These are phyloP conservation scores for Ilex asprella DNA, from an alignment of 257 asterid species.

Conservation along the genomic window DNA sequence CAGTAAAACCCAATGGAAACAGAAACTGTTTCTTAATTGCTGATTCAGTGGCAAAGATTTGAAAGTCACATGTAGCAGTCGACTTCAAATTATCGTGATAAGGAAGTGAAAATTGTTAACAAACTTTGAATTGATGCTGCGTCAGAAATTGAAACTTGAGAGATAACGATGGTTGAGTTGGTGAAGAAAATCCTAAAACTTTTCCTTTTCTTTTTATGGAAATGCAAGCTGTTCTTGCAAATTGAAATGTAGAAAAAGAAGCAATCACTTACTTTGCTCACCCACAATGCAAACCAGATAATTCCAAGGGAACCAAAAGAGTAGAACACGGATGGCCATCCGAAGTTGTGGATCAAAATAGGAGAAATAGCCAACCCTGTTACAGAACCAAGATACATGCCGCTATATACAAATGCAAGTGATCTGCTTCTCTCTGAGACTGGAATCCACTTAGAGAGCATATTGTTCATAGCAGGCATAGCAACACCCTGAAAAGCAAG, in stretches of 20 bases:
- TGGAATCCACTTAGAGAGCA: constrained; percentile 93
- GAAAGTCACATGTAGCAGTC: no score
- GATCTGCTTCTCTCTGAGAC: constrained; percentile 99
- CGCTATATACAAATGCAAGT: constrained; percentile 91
- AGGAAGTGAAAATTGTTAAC: no score
- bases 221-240: not conserved
- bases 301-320: constrained; percentile 93
- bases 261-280: constrained; percentile 61
- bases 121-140: no score
- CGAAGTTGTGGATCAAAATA: constrained; percentile 61
- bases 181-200: no score
- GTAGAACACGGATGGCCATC: constrained; percentile 96
- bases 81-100: no score
- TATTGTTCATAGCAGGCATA: constrained; percentile 97
- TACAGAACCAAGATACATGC: constrained; percentile 99
- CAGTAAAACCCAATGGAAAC: no score
- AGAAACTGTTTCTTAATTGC: no score
- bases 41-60: no score
- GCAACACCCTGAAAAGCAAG: constrained; percentile 50
- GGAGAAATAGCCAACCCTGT: constrained; percentile 91
- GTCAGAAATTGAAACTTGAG: no score
- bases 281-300: constrained; percentile 92
- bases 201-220: no score
- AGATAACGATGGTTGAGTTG: no score
- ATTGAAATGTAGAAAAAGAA: constrained; percentile 8